Base-by-base conservation (phyloP, 257 asterid species). In the Anisodus tanguticus region DNA sequence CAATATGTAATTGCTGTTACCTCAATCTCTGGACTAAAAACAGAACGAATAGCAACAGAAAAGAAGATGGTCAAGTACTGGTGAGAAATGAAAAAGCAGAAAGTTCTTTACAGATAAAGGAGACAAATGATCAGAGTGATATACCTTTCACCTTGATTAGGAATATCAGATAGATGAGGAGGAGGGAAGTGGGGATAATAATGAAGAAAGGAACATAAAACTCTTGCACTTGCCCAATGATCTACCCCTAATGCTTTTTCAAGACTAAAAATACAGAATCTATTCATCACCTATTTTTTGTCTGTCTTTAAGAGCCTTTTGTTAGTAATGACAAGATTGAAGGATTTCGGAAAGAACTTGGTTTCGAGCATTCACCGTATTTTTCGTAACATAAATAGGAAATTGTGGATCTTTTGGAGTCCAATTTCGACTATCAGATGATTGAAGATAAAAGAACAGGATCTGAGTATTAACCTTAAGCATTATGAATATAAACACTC, bases 401-500 rank as follows among this genome's bases (percentile, higher is more conserved):
- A 63, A 9, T 5, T 10, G 43, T 64, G 43, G 39, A 26, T 31
- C 31, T 16, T 64, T 64, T 31, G 71, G 72, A 39, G 9, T 80
- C 13, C 59, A 41, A 19, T 37, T 60, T 80, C 58, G 58, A 76
- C 67, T n/a, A 84, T 74, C 37, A 70, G 35, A 60, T 19, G 31
- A 62, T 22, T 26, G 47, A 19, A 22, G 70, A 63, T 26, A 26
- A 64, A 64, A 35, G 39, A 64, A 35, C 71, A 64, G n/a, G 45
- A 64, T 64, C 16, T 15, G 59, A 62, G 69, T 19, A 9, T 22
- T 62, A 26, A 3, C 7, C 69, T 62, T 19, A 62, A 62, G 9
- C 31, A 62, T 10, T 62, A 26, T 19, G 31, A 62, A 19, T 8
- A 62, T 62, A 19, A 62, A 62, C 37, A 9, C 69, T 62, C 39